These are phyloP conservation scores for Alternaria postmessia DNA, from an alignment of 2,329 filamentous ascomycete species.

Conservation along the genomic window DNA sequence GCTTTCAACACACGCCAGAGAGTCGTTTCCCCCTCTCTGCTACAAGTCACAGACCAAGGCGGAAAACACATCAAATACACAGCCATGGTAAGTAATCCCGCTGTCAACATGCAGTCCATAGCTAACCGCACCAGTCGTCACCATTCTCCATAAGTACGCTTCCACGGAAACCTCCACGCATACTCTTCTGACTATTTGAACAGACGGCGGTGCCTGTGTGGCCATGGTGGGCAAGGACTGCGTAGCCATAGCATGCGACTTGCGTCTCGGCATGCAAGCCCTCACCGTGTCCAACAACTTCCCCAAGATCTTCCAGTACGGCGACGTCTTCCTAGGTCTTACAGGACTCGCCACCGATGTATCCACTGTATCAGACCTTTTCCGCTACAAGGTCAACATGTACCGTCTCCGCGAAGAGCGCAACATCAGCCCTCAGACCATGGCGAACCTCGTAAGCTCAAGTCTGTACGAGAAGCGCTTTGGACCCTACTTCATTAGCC, in stretches of 20 bases:
- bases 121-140: conserved; percentile 70
- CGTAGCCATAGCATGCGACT: conserved; percentile 98
- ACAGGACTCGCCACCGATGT: conserved; percentile 98
- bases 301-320: conserved; percentile 99
- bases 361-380: conserved; percentile 90
- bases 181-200: conserved; percentile 17
- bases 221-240: conserved; percentile 99
- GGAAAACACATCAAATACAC: conserved; percentile 24
- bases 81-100: conserved; percentile 51
- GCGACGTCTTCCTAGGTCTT: conserved; percentile 92
- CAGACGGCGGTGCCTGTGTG: conserved; percentile 92
- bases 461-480: conserved; percentile 95
- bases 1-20: not conserved
- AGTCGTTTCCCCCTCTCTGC: not conserved
- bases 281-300: conserved; percentile 99
- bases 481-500: conserved; percentile 94
- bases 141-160: conserved; percentile 91
- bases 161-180: conserved; percentile 15
- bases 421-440: conserved; percentile 90
- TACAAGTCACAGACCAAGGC: not conserved
- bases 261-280: conserved; percentile 94
- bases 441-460: conserved; percentile 89
- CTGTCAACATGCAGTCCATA: conserved; percentile 15
- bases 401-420: conserved; percentile 98
- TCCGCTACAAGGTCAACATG: conserved; percentile 99